Conservation (phyloP, 2,329 filamentous ascomycete genomes). For the Dryadomyces quercus-mongolicae region DNA sequence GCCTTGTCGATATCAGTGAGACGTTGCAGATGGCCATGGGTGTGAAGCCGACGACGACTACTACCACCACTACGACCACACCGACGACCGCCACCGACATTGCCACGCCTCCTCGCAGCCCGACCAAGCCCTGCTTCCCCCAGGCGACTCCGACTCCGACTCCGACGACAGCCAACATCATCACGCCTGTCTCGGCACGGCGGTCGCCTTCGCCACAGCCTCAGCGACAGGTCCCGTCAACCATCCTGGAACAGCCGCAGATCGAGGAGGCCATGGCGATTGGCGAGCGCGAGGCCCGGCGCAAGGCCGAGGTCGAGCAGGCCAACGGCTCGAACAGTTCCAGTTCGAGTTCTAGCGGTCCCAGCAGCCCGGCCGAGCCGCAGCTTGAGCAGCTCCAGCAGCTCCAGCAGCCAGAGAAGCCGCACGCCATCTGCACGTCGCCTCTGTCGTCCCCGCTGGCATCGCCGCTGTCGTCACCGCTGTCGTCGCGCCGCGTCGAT, state of each 20-base stretch:
- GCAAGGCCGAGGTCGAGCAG: background rate
- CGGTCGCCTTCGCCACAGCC: constrained; percentile 30
- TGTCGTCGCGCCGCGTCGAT: constrained; percentile 21
- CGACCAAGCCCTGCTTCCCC: constrained; percentile 28
- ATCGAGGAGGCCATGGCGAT: constrained; percentile 29
- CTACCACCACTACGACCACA: constrained; percentile 9
- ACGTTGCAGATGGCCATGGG: constrained; percentile 30
- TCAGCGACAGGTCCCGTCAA: constrained; percentile 42
- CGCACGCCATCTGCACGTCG: too few species aligned
- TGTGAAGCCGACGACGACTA: constrained; percentile 2
- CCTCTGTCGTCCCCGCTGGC: constrained; percentile 4
- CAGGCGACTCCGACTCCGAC: constrained; percentile 5
- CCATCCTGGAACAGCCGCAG: constrained; percentile 38
- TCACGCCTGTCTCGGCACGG: constrained; percentile 16
- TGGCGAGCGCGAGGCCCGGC: constrained; percentile 6
- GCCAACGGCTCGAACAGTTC: background rate
- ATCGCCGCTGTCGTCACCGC: background rate
- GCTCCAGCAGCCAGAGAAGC: too few species aligned
- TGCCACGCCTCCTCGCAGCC: constrained; percentile 47
- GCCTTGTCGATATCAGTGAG: constrained; percentile 23
- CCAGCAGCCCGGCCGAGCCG: background rate
- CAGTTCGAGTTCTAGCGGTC: too few species aligned
- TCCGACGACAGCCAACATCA: constrained; percentile 6
- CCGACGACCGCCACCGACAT: constrained; percentile 26
- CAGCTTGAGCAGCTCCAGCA: too few species aligned